Conservation (phyloP, 2,329 filamentous ascomycete genomes). For the Trichoderma sp. region DNA sequence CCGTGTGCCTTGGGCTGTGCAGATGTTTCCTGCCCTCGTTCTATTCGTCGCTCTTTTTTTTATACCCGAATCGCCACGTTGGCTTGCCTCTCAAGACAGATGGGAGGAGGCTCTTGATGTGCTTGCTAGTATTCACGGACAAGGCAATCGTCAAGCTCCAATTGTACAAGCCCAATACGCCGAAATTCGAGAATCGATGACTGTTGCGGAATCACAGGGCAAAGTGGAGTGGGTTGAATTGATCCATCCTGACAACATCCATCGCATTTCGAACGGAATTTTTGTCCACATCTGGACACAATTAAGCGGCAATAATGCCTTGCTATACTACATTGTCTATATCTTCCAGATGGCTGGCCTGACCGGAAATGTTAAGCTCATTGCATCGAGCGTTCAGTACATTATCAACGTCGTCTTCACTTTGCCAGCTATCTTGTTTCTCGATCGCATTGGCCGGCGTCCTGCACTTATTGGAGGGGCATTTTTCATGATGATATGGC, state of each 20-base stretch:
- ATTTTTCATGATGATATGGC: constrained; percentile 7
- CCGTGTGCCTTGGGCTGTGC: not conserved
- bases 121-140: not conserved
- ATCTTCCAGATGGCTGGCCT: constrained; percentile 12
- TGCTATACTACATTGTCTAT: constrained; percentile 4
- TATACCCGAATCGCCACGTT: constrained; percentile 6
- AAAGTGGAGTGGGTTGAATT: constrained; percentile 1
- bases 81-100: constrained; percentile 7
- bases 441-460: not conserved
- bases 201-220: constrained; percentile 1
- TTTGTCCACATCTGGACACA: constrained; percentile 10
- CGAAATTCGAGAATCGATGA: constrained; percentile 7
- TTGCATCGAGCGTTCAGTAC: not conserved
- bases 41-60: not conserved
- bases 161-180: constrained; percentile 7
- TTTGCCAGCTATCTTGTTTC: not conserved
- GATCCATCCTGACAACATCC: constrained; percentile 9
- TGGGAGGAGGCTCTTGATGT: constrained; percentile 1
- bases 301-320: constrained; percentile 5
- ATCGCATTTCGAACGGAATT: constrained; percentile 1
- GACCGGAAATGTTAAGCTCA: constrained; percentile 3
- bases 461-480: not conserved
- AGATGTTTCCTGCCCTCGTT: not conserved
- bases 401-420: not conserved
- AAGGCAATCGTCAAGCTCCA: not conserved